Conservation (phyloP, 2,329 filamentous ascomycete species). For the Trichoderma atrobrunneum region DNA sequence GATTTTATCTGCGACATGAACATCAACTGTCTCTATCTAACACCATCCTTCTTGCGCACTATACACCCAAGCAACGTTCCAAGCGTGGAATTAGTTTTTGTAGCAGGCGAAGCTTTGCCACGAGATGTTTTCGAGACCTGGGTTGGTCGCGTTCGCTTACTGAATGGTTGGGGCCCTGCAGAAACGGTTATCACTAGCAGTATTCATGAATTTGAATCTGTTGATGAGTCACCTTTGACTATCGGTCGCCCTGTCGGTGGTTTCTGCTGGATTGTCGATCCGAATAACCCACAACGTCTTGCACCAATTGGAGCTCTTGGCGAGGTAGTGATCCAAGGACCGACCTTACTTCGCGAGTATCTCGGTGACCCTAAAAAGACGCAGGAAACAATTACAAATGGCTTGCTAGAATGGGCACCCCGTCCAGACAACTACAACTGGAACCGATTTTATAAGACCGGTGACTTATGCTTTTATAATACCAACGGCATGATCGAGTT, state of each 20-base stretch:
- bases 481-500: constrained; percentile 9
- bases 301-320: constrained; percentile 16
- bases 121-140: constrained; percentile 18
- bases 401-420: constrained; percentile 8
- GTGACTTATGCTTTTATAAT: constrained; percentile 13
- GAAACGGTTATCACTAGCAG: constrained; percentile 11
- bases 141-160: constrained; percentile 14
- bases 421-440: not conserved
- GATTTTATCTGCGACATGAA: constrained; percentile 9
- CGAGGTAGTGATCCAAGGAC: constrained; percentile 19
- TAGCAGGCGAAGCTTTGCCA: constrained; percentile 19
- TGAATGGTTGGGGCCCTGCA: constrained; percentile 24
- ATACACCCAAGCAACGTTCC: constrained; percentile 11
- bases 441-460: constrained; percentile 15
- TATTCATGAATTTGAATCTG: constrained; percentile 15
- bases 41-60: constrained; percentile 11
- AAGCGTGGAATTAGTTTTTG: constrained; percentile 3
- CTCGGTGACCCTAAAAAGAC: constrained; percentile 16
- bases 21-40: constrained; percentile 18
- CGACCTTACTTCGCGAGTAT: constrained; percentile 14
- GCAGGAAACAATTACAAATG: not conserved
- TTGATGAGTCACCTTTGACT: constrained; percentile 1
- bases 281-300: constrained; percentile 5
- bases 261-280: constrained; percentile 17
- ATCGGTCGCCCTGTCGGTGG: constrained; percentile 15